These are phyloP conservation scores for Podila clonocystis DNA, from an alignment of 192 early-diverging fungal genomes.

Conservation along the genomic window DNA sequence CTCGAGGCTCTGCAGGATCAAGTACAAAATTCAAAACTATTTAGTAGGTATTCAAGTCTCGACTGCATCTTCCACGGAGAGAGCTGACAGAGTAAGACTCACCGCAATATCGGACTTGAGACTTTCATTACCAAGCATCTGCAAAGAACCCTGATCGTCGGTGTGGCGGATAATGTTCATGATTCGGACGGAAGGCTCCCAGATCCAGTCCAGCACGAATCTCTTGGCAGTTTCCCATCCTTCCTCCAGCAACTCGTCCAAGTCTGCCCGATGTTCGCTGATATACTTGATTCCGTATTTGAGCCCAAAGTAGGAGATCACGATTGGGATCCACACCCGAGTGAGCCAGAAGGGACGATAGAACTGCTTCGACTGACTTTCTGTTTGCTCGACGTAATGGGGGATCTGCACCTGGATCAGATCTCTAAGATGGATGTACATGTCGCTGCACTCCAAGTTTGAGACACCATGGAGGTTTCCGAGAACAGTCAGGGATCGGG, in stretches of 20 bases:
- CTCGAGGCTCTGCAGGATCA: constrained; percentile 72
- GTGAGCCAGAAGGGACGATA: constrained; percentile 64
- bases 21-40: background rate
- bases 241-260: constrained; percentile 59
- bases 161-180: constrained; percentile 85
- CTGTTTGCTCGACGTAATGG: constrained; percentile 43
- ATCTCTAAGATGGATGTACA: constrained; percentile 35
- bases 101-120: constrained; percentile 82
- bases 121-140: constrained; percentile 78
- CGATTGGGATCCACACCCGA: constrained; percentile 77
- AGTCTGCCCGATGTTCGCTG: constrained; percentile 59
- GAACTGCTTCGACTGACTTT: constrained; percentile 51
- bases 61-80: too few species aligned
- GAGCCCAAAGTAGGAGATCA: constrained; percentile 53
- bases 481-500: constrained; percentile 32
- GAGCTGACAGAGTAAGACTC: constrained; percentile 14
- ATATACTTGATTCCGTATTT: constrained; percentile 57
- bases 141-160: constrained; percentile 73
- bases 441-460: constrained; percentile 5
- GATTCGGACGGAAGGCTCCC: constrained; percentile 75
- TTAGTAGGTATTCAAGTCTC: background rate
- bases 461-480: constrained; percentile 26
- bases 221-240: constrained; percentile 64
- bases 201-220: constrained; percentile 83
- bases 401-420: constrained; percentile 48